phyloP scores from a whole-genome alignment of 2,329 filamentous ascomycete species.

The Shiraia bambusicola region DNA sequence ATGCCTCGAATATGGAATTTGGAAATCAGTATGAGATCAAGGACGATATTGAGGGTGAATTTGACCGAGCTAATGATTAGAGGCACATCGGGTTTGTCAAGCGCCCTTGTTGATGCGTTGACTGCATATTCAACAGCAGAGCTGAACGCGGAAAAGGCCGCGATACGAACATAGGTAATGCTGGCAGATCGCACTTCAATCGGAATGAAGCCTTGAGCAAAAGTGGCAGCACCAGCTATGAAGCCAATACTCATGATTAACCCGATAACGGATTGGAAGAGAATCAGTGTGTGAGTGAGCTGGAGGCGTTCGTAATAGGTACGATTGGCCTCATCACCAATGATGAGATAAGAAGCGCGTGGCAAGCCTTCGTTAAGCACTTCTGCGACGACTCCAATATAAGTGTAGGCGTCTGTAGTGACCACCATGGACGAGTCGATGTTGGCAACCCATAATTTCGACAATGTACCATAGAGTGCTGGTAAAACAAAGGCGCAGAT shows the following conservation, averaged over 20 bases:
- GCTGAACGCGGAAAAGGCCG: conserved; percentile 62
- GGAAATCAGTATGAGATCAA: conserved; percentile 68
- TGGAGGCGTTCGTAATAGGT: conserved; percentile 54
- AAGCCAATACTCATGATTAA: conserved; percentile 63
- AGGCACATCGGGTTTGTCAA: conserved; percentile 70
- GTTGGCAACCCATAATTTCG: conserved; percentile 70
- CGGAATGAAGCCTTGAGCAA: conserved; percentile 66
- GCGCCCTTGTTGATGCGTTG: conserved; percentile 60
- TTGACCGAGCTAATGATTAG: conserved; percentile 65
- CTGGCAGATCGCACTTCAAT: conserved; percentile 57
- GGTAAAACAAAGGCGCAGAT: conserved; percentile 63
- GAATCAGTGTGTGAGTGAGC: conserved; percentile 61
- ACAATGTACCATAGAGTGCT: conserved; percentile 66
- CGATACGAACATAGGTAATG: conserved; percentile 65
- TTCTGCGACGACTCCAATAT: conserved; percentile 67
- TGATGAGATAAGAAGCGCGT: conserved; percentile 66
- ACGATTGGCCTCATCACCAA: conserved; percentile 63
- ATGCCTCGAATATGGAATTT: conserved; percentile 60
- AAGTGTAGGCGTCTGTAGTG: conserved; percentile 68
- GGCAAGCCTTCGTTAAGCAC: conserved; percentile 74
- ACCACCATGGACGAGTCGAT: conserved; percentile 65
- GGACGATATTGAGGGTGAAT: conserved; percentile 65
- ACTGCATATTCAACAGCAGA: conserved; percentile 66
- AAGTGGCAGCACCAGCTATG: conserved; percentile 53
- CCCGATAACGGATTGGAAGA: conserved; percentile 58